Percentiles rank a stretch among this genome's conserved stretches.
Conservation (phyloP, 306 rosid species). For the Rubus idaeus region DNA sequence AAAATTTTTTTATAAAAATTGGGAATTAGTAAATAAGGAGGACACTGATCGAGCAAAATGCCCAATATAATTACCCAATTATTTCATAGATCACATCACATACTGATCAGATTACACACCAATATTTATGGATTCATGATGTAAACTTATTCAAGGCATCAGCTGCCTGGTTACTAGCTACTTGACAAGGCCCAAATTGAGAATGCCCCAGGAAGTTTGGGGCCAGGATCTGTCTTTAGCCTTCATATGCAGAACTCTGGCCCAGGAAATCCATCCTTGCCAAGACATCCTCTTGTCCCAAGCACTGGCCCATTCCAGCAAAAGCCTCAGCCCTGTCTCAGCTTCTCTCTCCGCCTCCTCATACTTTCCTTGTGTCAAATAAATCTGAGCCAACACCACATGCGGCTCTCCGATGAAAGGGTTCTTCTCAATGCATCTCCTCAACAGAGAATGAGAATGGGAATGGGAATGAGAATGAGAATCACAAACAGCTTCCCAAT, state of each 20-base stretch:
- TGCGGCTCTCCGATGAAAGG: conserved; percentile 81
- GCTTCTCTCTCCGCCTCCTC: conserved; percentile 74
- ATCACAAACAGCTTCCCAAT: conserved; percentile 77
- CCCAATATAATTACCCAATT: too few species aligned
- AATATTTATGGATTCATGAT: neutral
- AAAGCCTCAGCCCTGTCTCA: conserved; percentile 56
- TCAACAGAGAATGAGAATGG: conserved; percentile 23
- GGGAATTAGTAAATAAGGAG: neutral
- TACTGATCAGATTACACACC: too few species aligned
- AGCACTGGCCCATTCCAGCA: conserved; percentile 75
- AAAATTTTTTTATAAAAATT: too few species aligned
- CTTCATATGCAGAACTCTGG: conserved; percentile 65
- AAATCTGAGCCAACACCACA: conserved; percentile 66
- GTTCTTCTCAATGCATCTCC: conserved; percentile 49
- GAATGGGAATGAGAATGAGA: neutral
- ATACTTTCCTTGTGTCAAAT: conserved; percentile 48
- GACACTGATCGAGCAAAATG: neutral
- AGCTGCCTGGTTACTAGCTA: conserved; percentile 6
- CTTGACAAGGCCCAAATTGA: conserved; percentile 78
- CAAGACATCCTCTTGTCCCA: conserved; percentile 97
- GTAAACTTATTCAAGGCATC: neutral
- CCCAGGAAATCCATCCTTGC: conserved; percentile 98
- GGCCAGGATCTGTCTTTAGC: conserved; percentile 84
- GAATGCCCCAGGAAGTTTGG: conserved; percentile 65
- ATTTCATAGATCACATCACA: neutral